Evolutionary conservation across 176 grass and related monocot species (phyloP).

Genomic region (Metroxylon sagu): DNA sequence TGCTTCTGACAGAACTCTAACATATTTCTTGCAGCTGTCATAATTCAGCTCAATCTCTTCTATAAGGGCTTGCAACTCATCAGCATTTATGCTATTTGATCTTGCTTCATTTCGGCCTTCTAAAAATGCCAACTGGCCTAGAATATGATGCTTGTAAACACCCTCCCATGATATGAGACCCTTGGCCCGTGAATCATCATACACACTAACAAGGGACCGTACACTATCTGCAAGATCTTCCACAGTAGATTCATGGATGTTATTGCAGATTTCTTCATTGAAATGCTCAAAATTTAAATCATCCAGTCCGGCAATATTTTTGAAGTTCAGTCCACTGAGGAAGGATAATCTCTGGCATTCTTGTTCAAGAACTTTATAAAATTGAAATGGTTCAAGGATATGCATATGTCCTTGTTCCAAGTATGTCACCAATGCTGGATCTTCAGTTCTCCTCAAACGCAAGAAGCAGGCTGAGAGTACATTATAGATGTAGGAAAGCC

Average conservation of each 20-base stretch:
- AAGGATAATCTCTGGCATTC: conserved; percentile 79
- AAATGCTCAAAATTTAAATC: conserved; percentile 95
- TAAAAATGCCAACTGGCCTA: conserved; percentile 70
- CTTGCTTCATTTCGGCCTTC: conserved; percentile 79
- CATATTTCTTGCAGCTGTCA: conserved; percentile 73
- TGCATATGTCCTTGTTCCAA: conserved; percentile 58
- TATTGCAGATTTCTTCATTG: conserved; percentile 92
- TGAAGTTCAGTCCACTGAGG: conserved; percentile 72
- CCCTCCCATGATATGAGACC: conserved; percentile 71
- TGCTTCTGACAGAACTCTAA: conserved; percentile 50
- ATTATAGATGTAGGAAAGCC: conserved; percentile 75
- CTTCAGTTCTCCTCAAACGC: conserved; percentile 42
- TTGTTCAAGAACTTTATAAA: conserved; percentile 88
- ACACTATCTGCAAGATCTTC: conserved; percentile 60
- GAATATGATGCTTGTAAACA: conserved; percentile 87
- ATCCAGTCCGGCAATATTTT: conserved; percentile 81
- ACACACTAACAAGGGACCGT: conserved; percentile 65
- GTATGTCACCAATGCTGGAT: conserved; percentile 49
- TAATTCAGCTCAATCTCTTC: conserved; percentile 69
- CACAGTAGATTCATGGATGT: conserved; percentile 56
- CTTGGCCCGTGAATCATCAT: conserved; percentile 58
- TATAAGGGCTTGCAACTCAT: conserved; percentile 54
- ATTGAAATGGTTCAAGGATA: conserved; percentile 66
- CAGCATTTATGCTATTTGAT: conserved; percentile 46
- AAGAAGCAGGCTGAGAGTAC: conserved; percentile 81